A percentile compares a stretch with the other conserved stretches of the same genome.
Conservation (phyloP, 202 grass and related monocot species). For the Carex sylvatica region DNA sequence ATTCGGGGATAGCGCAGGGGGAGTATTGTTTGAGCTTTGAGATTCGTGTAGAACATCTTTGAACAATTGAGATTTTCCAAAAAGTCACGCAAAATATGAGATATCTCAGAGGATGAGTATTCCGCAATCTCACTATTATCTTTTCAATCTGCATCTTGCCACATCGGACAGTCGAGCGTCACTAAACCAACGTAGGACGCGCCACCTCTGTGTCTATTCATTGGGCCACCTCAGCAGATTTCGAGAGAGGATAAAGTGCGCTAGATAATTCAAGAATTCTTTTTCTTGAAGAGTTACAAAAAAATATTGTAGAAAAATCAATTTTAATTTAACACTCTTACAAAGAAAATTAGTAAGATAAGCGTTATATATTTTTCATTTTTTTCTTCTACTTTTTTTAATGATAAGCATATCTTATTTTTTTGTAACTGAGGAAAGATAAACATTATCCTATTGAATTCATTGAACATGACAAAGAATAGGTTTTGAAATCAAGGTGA, state of each 20-base stretch:
- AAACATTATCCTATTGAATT: conserved; percentile 1
- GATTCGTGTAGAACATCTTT: too few relatives aligned
- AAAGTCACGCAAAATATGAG: too few relatives aligned
- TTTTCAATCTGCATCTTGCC: conserved; percentile 1
- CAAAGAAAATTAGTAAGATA: not conserved
- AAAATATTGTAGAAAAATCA: not conserved
- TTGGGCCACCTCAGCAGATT: conserved; percentile 71
- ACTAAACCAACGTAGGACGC: not conserved
- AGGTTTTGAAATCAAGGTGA: conserved; percentile 7
- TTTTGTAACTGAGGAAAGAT: not conserved
- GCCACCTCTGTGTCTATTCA: conserved; percentile 34
- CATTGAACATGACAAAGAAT: not conserved
- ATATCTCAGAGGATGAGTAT: too few relatives aligned
- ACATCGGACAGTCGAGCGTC: conserved; percentile 14
- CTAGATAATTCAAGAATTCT: conserved; percentile 8
- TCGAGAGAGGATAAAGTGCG: conserved; percentile 54
- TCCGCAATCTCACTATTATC: not conserved
- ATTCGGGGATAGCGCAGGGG: too few relatives aligned
- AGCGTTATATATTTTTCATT: not conserved
- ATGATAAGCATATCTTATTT: not conserved
- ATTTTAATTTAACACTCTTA: not conserved
- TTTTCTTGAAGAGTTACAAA: not conserved
- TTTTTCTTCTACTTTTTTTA: too few relatives aligned
- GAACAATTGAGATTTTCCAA: too few relatives aligned
- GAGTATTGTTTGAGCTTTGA: too few relatives aligned